phyloP scores from a whole-genome alignment of 768 basidiomycete species.

The Imleria badia region DNA sequence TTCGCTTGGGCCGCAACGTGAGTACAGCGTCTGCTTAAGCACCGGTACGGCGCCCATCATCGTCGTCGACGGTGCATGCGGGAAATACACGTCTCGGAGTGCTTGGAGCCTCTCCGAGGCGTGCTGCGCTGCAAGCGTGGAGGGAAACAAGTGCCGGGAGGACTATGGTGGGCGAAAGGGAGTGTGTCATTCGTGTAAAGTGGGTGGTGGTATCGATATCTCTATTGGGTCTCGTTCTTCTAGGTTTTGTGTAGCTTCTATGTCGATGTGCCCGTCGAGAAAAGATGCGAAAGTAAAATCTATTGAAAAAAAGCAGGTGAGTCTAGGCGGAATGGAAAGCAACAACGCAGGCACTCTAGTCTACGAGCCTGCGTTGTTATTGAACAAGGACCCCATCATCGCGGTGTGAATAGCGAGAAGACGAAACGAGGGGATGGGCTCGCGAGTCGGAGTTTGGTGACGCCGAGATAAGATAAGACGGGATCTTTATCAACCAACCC shows the following conservation, averaged over 20 bases:
- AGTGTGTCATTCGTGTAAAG: slow-evolving; percentile 14
- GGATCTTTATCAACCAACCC: slow-evolving; percentile 6
- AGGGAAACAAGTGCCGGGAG: slow-evolving; percentile 58
- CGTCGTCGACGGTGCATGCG: slow-evolving; percentile 23
- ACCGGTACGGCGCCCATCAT: slow-evolving; percentile 5
- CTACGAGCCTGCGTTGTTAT: slow-evolving; percentile 47
- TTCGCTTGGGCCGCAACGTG: slow-evolving; percentile 28
- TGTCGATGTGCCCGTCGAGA: background rate
- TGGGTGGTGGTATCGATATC: slow-evolving; percentile 9
- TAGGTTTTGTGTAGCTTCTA: slow-evolving; percentile 14
- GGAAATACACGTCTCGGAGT: slow-evolving; percentile 54
- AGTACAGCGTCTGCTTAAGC: slow-evolving; percentile 21
- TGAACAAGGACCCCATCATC: slow-evolving; percentile 52
- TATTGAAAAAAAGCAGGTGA: background rate
- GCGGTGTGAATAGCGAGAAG: slow-evolving; percentile 9
- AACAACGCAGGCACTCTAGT: slow-evolving; percentile 25
- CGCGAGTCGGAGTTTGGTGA: slow-evolving; percentile 14
- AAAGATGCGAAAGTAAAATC: background rate
- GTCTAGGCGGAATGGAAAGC: background rate
- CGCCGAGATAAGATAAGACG: slow-evolving; percentile 25
- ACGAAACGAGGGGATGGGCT: background rate
- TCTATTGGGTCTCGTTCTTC: slow-evolving; percentile 13
- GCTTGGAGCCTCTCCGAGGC: slow-evolving; percentile 42
- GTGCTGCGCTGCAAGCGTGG: slow-evolving; percentile 32
- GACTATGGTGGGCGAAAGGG: slow-evolving; percentile 43